A percentile compares a stretch with the other conserved stretches of the same genome.
Conservation (phyloP, 2,329 filamentous ascomycete genomes). For the Alternaria infectoria region DNA sequence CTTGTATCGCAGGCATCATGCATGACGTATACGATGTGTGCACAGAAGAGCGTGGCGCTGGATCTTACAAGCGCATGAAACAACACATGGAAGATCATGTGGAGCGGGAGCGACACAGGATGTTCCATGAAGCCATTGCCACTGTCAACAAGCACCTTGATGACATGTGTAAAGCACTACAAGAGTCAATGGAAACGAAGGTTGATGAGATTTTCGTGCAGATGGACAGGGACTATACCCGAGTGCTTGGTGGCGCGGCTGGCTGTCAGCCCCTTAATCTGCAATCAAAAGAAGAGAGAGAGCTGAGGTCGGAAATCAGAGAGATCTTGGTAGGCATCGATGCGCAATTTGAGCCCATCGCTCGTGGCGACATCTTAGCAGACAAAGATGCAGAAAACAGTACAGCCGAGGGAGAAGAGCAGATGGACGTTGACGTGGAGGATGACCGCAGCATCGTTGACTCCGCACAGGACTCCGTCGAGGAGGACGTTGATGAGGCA, state of each 20-base stretch:
- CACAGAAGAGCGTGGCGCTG: constrained; percentile 52
- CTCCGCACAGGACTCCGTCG: not conserved
- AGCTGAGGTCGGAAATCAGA: constrained; percentile 23
- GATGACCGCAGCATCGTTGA: not conserved
- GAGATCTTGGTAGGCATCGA: constrained; percentile 23
- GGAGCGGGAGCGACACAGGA: constrained; percentile 46
- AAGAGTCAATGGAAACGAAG: constrained; percentile 52
- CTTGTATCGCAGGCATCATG: constrained; percentile 57
- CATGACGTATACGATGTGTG: constrained; percentile 55
- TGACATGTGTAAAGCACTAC: constrained; percentile 52
- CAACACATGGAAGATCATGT: constrained; percentile 56
- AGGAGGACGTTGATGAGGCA: not conserved
- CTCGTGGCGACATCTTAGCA: constrained; percentile 19
- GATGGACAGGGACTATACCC: constrained; percentile 49
- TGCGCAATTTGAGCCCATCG: constrained; percentile 30
- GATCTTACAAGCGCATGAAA: constrained; percentile 62
- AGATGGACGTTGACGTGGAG: not conserved
- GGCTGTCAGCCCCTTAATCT: constrained; percentile 2
- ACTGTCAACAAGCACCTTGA: constrained; percentile 52
- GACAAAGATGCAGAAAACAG: not conserved
- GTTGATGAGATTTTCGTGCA: constrained; percentile 52
- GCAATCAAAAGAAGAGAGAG: constrained; percentile 17
- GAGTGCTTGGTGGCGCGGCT: constrained; percentile 37
- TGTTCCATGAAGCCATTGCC: constrained; percentile 58
- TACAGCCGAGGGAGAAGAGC: not conserved